phyloP scores from a whole-genome alignment of 805 yeast genomes.

The Candida wancherniae region DNA sequence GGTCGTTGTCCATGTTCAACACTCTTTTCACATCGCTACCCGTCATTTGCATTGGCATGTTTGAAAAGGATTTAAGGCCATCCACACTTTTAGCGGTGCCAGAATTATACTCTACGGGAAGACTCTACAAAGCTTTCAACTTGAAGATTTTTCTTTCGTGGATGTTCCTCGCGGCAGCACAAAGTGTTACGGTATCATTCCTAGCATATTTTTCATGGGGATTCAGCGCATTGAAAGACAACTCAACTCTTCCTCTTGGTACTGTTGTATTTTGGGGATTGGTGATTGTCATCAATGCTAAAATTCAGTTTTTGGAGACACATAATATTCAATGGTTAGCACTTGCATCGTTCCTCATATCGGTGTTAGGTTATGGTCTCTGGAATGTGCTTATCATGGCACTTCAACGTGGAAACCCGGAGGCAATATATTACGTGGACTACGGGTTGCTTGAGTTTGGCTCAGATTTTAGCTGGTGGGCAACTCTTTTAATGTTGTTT shows the following conservation, averaged over 20 bases:
- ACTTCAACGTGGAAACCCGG: conserved; percentile 50
- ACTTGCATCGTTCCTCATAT: conserved; percentile 58
- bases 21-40: conserved; percentile 92
- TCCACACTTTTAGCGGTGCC: conserved; percentile 89
- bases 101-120: conserved; percentile 76
- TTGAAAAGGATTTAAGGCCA: conserved; percentile 86
- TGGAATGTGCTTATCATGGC: conserved; percentile 80
- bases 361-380: conserved; percentile 77
- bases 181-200: conserved; percentile 69
- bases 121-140: conserved; percentile 70
- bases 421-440: conserved; percentile 64
- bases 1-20: conserved; percentile 97
- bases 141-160: conserved; percentile 65
- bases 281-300: conserved; percentile 68
- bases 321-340: conserved; percentile 66
- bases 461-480: conserved; percentile 82
- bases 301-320: conserved; percentile 79
- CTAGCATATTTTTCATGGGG: conserved; percentile 69
- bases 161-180: conserved; percentile 72
- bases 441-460: conserved; percentile 77
- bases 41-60: conserved; percentile 90
- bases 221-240: conserved; percentile 58
- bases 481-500: conserved; percentile 53
- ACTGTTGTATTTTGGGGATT: conserved; percentile 68
- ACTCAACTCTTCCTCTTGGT: conserved; percentile 79